Conservation (phyloP, 495 filamentous ascomycete species). For the Daldinia concentrica region DNA sequence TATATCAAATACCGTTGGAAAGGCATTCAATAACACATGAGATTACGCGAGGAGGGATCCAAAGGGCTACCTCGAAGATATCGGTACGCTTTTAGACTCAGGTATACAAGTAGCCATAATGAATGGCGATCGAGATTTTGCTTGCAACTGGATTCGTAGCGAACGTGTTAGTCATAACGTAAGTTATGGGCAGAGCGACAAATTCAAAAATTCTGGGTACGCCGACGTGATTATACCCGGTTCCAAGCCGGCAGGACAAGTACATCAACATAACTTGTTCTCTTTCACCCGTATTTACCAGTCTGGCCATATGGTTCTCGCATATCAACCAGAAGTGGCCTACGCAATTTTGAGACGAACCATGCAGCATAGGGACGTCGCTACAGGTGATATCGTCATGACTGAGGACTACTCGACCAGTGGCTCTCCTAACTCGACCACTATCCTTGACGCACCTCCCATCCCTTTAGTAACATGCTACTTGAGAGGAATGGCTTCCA, state of each 20-base stretch:
- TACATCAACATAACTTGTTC: conserved; percentile 67
- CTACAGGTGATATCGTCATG: conserved; percentile 59
- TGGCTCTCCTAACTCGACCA: conserved; percentile 13
- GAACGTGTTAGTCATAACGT: conserved; percentile 59
- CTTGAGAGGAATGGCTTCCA: conserved; percentile 28
- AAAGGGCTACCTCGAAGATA: conserved; percentile 53
- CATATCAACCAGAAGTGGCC: conserved; percentile 55
- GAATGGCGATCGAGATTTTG: conserved; percentile 68
- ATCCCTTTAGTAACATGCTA: conserved; percentile 26
- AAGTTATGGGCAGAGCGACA: conserved; percentile 44
- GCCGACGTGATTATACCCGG: conserved; percentile 57
- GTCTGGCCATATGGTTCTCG: conserved; percentile 69
- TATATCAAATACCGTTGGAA: conserved; percentile 57
- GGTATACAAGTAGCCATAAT: conserved; percentile 73
- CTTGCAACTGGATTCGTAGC: conserved; percentile 72
- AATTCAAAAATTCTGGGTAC: conserved; percentile 63
- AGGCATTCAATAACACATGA: conserved; percentile 62
- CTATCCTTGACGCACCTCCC: conserved; percentile 12
- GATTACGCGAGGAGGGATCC: conserved; percentile 59
- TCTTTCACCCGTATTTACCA: conserved; percentile 68
- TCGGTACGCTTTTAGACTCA: conserved; percentile 59
- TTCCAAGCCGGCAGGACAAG: conserved; percentile 59
- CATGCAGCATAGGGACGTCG: conserved; percentile 63
- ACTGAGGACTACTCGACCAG: conserved; percentile 21
- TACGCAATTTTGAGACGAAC: conserved; percentile 56